Base-by-base conservation (phyloP, 371 early-diverging fungal genomes). In the Capillidium rhysosporum region DNA sequence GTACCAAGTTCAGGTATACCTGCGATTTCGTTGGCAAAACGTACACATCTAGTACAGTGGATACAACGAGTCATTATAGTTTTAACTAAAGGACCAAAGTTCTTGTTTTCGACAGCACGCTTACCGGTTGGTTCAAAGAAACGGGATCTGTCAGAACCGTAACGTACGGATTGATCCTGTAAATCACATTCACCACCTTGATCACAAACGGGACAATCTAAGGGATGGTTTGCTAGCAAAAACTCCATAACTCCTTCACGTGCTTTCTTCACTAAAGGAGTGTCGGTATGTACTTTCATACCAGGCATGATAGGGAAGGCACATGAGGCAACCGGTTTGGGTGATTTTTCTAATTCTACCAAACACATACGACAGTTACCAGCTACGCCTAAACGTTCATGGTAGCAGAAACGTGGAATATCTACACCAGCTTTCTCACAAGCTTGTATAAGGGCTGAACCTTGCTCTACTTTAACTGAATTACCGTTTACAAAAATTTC, bases 281-380 rank as follows among this genome's bases (percentile, higher is more conserved):
- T 84, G 64, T 92, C 78, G 40, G 97, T 96, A 71, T 89, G 81
- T 57, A 96, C 82, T 63, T 83, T 84, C 97, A 96, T 95, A 55
- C 94, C 94, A 1, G 93, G 91, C 77, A 82, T 85, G 40, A 92
- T 92, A 41, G 96, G 95, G 75, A 90, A 88, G 18, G 97, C 92
- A 66, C 97, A 96, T 38, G 93, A 91, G 21, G 97, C 95, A 29
- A 90, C 77, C 41, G 94, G 89, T 71, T 96, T 96, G 53, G 95
- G 95, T 30, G 86, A 76, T 65, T 84, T 84, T 63, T 92, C 95
- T 24, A 96, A 72, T 71, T 96, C 95, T 30, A 96, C 95, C 55
- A 96, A 77, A 64, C 97, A 96, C 96, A 96, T 95, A 68, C 97
- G 87, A 67, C 97, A 96, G 78, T 96, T 96, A 65, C 97, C 97